Conservation (phyloP, 1,284 basidiomycete species). For the Coniophora puteana region DNA sequence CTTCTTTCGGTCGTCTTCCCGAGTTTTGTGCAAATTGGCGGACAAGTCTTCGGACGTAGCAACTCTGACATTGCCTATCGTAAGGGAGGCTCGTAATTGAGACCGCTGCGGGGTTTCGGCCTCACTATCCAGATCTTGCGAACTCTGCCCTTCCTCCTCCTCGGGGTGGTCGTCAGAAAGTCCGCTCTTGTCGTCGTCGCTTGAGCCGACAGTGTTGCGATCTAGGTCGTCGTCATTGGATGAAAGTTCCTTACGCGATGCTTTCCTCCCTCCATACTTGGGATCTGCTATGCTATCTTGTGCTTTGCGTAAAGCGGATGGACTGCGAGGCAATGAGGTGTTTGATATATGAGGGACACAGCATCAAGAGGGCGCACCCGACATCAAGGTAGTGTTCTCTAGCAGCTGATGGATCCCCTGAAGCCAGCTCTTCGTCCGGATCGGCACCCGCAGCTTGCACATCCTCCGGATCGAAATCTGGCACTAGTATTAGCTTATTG, state of each 20-base stretch:
- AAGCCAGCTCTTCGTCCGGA: conserved; percentile 23
- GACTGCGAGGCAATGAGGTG: conserved; percentile 37
- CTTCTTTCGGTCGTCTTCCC: conserved; percentile 67
- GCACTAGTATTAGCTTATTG: no score
- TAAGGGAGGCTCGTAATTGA: no score
- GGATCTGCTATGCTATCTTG: conserved; percentile 61
- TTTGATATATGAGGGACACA: conserved; percentile 8
- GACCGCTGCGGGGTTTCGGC: conserved; percentile 4
- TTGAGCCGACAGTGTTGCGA: conserved; percentile 27
- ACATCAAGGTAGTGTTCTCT: conserved; percentile 83
- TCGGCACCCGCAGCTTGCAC: conserved; percentile 32
- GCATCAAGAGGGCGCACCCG: conserved; percentile 48
- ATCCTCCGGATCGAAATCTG: conserved; percentile 81
- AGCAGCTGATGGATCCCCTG: conserved; percentile 33
- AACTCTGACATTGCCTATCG: no score
- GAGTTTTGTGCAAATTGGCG: conserved; percentile 51
- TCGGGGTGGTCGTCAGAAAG: conserved; percentile 27
- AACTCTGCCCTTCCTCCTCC: conserved; percentile 25
- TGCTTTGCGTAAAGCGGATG: conserved; percentile 63
- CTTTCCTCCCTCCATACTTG: conserved; percentile 73
- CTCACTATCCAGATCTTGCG: conserved; percentile 8
- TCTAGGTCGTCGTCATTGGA: conserved; percentile 38
- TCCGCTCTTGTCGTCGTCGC: conserved; percentile 9
- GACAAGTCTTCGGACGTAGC: conserved; percentile 40
- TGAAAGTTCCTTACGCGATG: conserved; percentile 56